These are phyloP conservation scores for Gentiana dahurica DNA, from an alignment of 257 asterid species.

Conservation along the genomic window DNA sequence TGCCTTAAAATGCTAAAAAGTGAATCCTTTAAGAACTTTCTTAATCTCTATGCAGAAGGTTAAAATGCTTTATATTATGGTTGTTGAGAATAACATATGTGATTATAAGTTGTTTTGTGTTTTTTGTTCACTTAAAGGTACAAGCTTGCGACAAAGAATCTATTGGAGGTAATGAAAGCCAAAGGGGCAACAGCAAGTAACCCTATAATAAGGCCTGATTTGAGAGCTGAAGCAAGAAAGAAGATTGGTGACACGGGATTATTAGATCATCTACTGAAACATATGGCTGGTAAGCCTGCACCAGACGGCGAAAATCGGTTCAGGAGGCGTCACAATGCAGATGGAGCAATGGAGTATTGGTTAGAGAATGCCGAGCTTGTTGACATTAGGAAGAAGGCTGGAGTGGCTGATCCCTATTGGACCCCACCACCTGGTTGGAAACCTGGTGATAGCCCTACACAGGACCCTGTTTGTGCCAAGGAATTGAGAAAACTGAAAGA, in stretches of 20 bases:
- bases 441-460: slow-evolving; percentile 85
- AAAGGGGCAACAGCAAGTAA: slow-evolving; percentile 55
- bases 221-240: slow-evolving; percentile 91
- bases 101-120: neutral
- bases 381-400: slow-evolving; percentile 64
- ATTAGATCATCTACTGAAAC: slow-evolving; percentile 87
- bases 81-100: too few relatives aligned
- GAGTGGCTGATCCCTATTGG: slow-evolving; percentile 85
- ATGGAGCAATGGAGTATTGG: slow-evolving; percentile 99
- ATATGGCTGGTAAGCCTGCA: slow-evolving; percentile 88
- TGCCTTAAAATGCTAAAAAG: too few relatives aligned
- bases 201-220: slow-evolving; percentile 72
- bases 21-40: too few relatives aligned
- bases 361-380: slow-evolving; percentile 81
- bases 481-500: slow-evolving; percentile 56
- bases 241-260: slow-evolving; percentile 87
- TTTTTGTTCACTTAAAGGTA: slow-evolving; percentile 38
- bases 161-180: slow-evolving; percentile 70
- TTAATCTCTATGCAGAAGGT: too few relatives aligned
- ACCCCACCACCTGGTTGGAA: slow-evolving; percentile 96
- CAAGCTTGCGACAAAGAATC: slow-evolving; percentile 64
- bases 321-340: slow-evolving; percentile 84
- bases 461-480: slow-evolving; percentile 72
- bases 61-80: too few relatives aligned
- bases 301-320: slow-evolving; percentile 67